A percentile compares a stretch with the other conserved stretches of the same genome.
phyloP scores from a whole-genome alignment of 768 basidiomycete species.

The Tylopilus felleus region DNA sequence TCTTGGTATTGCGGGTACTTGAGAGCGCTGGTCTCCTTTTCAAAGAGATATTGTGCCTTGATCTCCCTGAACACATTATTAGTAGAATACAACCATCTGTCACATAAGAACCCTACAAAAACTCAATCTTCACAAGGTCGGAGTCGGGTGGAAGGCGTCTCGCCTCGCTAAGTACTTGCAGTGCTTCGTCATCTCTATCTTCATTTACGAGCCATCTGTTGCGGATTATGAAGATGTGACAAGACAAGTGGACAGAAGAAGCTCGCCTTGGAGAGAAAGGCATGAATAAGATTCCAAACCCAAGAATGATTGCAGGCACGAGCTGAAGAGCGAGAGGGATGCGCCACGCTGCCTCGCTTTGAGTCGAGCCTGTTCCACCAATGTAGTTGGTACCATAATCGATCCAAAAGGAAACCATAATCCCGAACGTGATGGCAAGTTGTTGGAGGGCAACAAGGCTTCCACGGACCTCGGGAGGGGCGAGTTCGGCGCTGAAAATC shows the following conservation, averaged over 20 bases:
- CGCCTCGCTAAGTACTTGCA: too few relatives aligned
- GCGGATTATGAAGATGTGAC: too few relatives aligned
- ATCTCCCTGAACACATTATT: too few relatives aligned
- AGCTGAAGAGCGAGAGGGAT: conserved; percentile 73
- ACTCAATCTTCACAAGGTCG: too few relatives aligned
- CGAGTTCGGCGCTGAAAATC: conserved; percentile 42
- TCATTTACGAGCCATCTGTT: too few relatives aligned
- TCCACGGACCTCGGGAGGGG: conserved; percentile 60
- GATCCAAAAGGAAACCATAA: conserved; percentile 59
- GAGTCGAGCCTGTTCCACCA: conserved; percentile 53
- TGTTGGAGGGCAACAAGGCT: conserved; percentile 80
- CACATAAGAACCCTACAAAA: too few relatives aligned
- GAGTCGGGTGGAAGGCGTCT: too few relatives aligned
- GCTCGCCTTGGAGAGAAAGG: conserved; percentile 71
- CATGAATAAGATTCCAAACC: conserved; percentile 69
- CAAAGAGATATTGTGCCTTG: too few relatives aligned
- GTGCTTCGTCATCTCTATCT: too few relatives aligned
- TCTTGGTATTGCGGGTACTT: too few relatives aligned
- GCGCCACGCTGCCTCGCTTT: conserved; percentile 72
- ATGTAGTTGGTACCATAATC: conserved; percentile 63
- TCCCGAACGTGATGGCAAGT: conserved; percentile 77
- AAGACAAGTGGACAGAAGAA: background rate
- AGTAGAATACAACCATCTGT: too few relatives aligned
- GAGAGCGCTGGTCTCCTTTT: too few relatives aligned
- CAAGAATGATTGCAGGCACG: conserved; percentile 68